Percentiles rank a stretch among this genome's conserved stretches.
Conservation (phyloP, 345 rosid species). For the Citrus hindsii region DNA sequence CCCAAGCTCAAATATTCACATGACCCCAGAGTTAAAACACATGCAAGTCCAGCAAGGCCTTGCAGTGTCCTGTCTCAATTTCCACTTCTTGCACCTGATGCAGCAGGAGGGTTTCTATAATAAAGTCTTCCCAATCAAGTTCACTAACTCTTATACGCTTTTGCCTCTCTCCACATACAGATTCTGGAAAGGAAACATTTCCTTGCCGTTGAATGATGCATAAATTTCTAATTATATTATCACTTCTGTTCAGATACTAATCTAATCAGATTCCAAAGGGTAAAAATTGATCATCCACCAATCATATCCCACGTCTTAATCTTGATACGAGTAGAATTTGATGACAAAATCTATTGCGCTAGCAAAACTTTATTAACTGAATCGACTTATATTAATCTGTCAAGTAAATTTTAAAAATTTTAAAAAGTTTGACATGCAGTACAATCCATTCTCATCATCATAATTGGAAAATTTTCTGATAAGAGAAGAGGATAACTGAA, state of each 20-base stretch:
- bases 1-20: slow-evolving; percentile 12
- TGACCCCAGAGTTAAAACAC: slow-evolving; percentile 55
- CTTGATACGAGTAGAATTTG: background rate
- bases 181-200: background rate
- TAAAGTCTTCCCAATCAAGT: slow-evolving; percentile 79
- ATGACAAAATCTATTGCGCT: too few species aligned
- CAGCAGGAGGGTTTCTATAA: slow-evolving; percentile 70
- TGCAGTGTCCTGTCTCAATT: slow-evolving; percentile 78
- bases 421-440: background rate
- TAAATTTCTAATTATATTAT: too few species aligned
- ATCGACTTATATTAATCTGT: too few species aligned
- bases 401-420: background rate
- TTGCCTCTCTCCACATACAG: slow-evolving; percentile 27
- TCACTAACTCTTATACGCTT: slow-evolving; percentile 32
- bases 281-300: background rate
- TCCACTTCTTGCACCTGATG: slow-evolving; percentile 73
- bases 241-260: background rate
- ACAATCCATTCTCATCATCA: background rate
- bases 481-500: background rate
- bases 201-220: background rate
- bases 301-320: background rate
- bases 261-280: background rate
- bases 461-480: background rate
- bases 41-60: slow-evolving; percentile 52
- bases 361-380: too few species aligned